A percentile compares a stretch with the other conserved stretches of the same genome.
phyloP scores from a whole-genome alignment of 2,329 filamentous ascomycete species.

The Colletotrichum sp. region DNA sequence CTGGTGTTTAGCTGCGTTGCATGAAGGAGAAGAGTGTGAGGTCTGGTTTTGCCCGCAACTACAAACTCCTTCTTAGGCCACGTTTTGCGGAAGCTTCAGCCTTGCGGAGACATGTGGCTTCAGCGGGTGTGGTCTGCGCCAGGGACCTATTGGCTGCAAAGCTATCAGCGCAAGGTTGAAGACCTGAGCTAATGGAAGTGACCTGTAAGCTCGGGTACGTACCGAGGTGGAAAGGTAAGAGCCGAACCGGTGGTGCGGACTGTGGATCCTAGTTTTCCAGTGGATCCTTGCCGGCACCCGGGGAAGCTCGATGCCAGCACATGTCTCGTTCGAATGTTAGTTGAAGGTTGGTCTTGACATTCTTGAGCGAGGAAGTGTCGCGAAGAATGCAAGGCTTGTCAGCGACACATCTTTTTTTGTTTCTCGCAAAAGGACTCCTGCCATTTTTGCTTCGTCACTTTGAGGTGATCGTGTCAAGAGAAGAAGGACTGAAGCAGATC shows the following conservation, averaged over 20 bases:
- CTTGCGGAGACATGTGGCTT: neutral
- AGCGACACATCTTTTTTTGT: neutral
- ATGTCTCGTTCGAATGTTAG: neutral
- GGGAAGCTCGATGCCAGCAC: neutral
- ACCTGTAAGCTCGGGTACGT: neutral
- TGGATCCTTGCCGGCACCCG: neutral
- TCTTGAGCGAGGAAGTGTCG: neutral
- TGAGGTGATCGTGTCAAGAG: neutral
- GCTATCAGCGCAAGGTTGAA: neutral
- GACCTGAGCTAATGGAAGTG: neutral
- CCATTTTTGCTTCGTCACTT: neutral
- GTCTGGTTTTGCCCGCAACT: neutral
- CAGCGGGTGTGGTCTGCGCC: neutral
- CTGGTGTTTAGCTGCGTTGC: neutral
- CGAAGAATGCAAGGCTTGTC: neutral
- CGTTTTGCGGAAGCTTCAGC: conserved; percentile 20
- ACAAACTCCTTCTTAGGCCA: neutral
- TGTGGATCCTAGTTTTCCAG: neutral
- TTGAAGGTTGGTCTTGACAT: neutral
- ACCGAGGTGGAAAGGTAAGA: neutral
- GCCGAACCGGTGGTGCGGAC: neutral
- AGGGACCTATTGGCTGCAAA: neutral
- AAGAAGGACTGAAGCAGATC: neutral
- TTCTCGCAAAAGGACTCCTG: neutral
- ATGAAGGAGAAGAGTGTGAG: neutral